phyloP scores from a whole-genome alignment of 352 stramenopile species.

The Phytopythium aichiense region DNA sequence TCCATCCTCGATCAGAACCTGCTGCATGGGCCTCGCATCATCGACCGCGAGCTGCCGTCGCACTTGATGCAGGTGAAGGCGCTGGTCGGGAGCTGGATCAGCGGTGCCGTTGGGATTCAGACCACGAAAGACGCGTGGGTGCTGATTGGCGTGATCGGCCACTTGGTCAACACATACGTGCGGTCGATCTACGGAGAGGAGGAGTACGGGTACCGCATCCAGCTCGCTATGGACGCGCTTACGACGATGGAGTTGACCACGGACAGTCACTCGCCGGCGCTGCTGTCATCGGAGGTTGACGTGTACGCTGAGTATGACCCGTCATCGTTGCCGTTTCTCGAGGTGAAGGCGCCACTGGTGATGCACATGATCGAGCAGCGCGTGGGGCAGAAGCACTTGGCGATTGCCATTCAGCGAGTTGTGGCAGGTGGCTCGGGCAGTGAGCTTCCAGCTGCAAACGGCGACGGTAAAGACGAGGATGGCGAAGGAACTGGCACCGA shows the following conservation, averaged over 20 bases:
- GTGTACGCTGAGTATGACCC: conserved; percentile 84
- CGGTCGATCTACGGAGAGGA: conserved; percentile 76
- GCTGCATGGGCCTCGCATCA: conserved; percentile 71
- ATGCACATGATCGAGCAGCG: conserved; percentile 89
- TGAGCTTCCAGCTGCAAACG: conserved; percentile 15
- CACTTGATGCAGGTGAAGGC: conserved; percentile 80
- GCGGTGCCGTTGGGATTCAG: conserved; percentile 70
- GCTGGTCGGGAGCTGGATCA: conserved; percentile 77
- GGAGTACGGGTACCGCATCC: conserved; percentile 83
- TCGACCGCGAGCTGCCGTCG: conserved; percentile 76
- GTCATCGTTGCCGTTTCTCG: conserved; percentile 61
- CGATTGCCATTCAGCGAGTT: conserved; percentile 75
- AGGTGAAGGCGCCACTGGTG: conserved; percentile 77
- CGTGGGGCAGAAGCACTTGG: conserved; percentile 65
- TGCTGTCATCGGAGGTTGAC: conserved; percentile 76
- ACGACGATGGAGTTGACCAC: conserved; percentile 80
- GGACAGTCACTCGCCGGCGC: conserved; percentile 52
- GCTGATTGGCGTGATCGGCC: conserved; percentile 71
- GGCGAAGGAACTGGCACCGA: conserved; percentile 23
- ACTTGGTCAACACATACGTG: conserved; percentile 82
- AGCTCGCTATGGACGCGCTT: conserved; percentile 80
- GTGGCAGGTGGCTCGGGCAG: conserved; percentile 39
- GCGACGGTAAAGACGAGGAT: conserved; percentile 18
- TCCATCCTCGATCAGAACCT: conserved; percentile 78
- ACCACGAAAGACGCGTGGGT: conserved; percentile 87